Evolutionary conservation across 805 yeast species (phyloP), one percentile per base, ranked within the genome.

Genomic region (baker's yeast (Saccharomyces cerevisiae)): DNA sequence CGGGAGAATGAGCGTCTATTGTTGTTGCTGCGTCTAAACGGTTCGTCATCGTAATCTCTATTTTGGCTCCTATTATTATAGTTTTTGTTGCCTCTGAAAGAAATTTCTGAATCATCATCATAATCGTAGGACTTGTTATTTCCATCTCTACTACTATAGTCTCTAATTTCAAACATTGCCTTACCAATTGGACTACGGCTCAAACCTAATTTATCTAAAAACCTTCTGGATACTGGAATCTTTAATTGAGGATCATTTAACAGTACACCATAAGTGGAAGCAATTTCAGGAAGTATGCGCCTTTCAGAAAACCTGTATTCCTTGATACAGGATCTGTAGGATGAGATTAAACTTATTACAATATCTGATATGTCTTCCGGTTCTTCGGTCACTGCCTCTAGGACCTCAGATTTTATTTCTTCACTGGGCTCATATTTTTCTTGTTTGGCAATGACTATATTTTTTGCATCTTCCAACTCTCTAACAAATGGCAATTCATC

Each of bases 401-500:
- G 59, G 10, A 73, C 57, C 47, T 64, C 68, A 11, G 66, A 61
- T 24, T 63, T 55, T 9, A 63, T 62, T 6, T 62, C 67, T 57
- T 72, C 75, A 67, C 66, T 47, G 14, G 73, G 64, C 36, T 71
- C 73, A 59, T 76, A 79, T 9, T 72, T 68, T 31, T 62, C 64
- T 53, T 68, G 73, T 48, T 78, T 76, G 13, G 73, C 63, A 56
- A 88, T 83, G 30, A 66, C 70, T 62, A 89, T 80, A 48, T 82
- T 83, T 64, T 79, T 80, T 54, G 76, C 68, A n/a, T 56, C 46
- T 49, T 71, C 68, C 63, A 89, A 76, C 2, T 73, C 71, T 43
- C 71, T 69, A 43, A 82, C 70, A 68, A 81, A 90, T 32, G 78
- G 77, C 41, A 71, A 60, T 68, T 90, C 96, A 50, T 73, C 70